phyloP scores from a whole-genome alignment of 345 rosid species.

The Eucalyptus coolabah region DNA sequence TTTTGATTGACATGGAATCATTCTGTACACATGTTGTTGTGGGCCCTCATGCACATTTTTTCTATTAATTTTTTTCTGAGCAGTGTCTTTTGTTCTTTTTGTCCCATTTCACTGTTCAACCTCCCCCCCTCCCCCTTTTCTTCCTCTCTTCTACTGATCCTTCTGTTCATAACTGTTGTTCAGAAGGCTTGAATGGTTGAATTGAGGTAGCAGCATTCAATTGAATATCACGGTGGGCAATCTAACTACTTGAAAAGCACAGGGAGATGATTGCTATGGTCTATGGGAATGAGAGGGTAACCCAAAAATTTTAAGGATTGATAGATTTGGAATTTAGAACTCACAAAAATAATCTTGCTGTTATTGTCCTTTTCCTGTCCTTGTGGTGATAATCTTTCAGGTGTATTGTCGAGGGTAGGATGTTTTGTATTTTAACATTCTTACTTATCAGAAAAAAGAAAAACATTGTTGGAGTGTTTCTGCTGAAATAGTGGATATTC shows the following conservation, averaged over 20 bases:
- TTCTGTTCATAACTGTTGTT: neutral
- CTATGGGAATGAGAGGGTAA: neutral
- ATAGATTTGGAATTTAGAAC: neutral
- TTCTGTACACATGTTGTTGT: neutral
- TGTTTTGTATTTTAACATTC: neutral
- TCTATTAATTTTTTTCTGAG: neutral
- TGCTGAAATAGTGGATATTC: neutral
- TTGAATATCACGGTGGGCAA: neutral
- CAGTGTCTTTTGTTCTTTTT: neutral
- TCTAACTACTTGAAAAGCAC: neutral
- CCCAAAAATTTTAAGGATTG: neutral
- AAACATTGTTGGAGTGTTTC: neutral
- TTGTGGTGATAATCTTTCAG: neutral
- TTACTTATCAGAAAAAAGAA: neutral
- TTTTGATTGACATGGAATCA: neutral
- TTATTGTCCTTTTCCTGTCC: neutral
- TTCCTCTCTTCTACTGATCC: neutral
- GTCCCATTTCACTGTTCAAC: neutral
- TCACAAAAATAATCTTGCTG: neutral
- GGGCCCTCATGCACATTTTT: neutral
- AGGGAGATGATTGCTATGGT: neutral
- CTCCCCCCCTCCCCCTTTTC: neutral
- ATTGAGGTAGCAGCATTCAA: neutral
- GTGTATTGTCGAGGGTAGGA: neutral
- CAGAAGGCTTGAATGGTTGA: neutral